Evolutionary conservation across 805 yeast genomes (phyloP).

Genomic region (Saccharomycopsis lassenensis): DNA sequence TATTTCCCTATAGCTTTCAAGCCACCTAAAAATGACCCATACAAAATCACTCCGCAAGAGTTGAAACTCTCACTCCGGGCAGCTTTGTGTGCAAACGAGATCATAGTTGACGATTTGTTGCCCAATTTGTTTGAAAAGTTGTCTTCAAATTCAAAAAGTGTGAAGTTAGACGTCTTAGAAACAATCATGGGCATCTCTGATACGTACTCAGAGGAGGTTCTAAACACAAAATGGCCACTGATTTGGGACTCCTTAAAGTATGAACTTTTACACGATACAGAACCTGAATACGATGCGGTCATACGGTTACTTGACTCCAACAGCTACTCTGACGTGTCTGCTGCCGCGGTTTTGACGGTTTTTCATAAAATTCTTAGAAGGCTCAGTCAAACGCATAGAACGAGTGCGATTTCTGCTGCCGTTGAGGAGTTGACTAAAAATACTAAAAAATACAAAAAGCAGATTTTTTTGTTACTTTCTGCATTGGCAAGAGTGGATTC

Average conservation of each 20-base stretch:
- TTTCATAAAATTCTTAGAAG: too few relatives aligned
- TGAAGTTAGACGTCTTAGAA: slow-evolving; percentile 61
- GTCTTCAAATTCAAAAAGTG: slow-evolving; percentile 61
- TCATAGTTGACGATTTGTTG: slow-evolving; percentile 62
- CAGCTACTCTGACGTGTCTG: too few relatives aligned
- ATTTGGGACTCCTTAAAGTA: slow-evolving; percentile 84
- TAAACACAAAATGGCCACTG: slow-evolving; percentile 54
- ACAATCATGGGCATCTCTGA: slow-evolving; percentile 50
- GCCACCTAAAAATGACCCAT: slow-evolving; percentile 76
- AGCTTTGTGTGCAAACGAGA: slow-evolving; percentile 50
- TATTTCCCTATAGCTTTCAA: slow-evolving; percentile 94
- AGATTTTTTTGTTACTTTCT: slow-evolving; percentile 50
- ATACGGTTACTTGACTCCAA: too few relatives aligned
- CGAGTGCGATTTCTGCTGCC: too few relatives aligned
- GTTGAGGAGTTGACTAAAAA: slow-evolving; percentile 43
- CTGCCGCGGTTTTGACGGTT: too few relatives aligned
- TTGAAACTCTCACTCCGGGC: slow-evolving; percentile 50
- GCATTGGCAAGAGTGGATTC: slow-evolving; percentile 39
- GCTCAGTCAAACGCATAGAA: too few relatives aligned
- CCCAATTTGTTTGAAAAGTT: slow-evolving; percentile 73
- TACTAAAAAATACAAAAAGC: slow-evolving; percentile 41
- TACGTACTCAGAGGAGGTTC: slow-evolving; percentile 36
- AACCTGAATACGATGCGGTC: slow-evolving; percentile 20
- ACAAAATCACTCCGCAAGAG: slow-evolving; percentile 65
- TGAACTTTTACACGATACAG: slow-evolving; percentile 71